Conservation (phyloP, 371 early-diverging fungal genomes). For the Syncephalastrum sp. region DNA sequence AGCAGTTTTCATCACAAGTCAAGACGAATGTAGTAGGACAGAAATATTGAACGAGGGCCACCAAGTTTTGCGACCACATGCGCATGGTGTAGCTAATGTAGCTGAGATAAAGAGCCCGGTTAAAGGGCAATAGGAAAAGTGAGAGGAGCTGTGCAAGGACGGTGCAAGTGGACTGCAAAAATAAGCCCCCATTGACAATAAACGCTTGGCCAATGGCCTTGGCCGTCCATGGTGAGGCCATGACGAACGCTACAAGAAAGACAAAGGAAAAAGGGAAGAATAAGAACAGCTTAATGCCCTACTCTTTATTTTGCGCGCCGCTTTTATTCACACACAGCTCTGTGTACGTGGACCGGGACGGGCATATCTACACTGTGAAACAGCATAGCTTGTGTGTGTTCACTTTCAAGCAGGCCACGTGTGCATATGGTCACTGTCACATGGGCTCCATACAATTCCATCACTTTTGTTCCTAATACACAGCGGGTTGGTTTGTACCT, state of each 20-base stretch:
- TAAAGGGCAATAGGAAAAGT: constrained; percentile 34
- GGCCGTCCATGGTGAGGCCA: constrained; percentile 13
- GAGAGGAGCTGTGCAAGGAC: constrained; percentile 32
- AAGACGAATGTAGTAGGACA: constrained; percentile 63
- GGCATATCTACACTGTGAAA: too few relatives aligned
- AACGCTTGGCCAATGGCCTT: constrained; percentile 19
- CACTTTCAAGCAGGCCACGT: too few relatives aligned
- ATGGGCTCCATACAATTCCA: too few relatives aligned
- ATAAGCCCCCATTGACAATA: constrained; percentile 27
- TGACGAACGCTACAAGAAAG: too few relatives aligned
- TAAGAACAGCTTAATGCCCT: too few relatives aligned
- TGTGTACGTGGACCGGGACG: too few relatives aligned
- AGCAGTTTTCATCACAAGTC: constrained; percentile 51
- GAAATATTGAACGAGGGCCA: constrained; percentile 63
- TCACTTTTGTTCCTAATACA: not conserved
- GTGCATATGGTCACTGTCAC: too few relatives aligned
- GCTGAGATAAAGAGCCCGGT: constrained; percentile 34
- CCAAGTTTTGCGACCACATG: constrained; percentile 61
- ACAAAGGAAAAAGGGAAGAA: too few relatives aligned
- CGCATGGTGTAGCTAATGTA: constrained; percentile 57
- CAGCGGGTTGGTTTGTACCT: too few relatives aligned
- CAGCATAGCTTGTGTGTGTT: too few relatives aligned
- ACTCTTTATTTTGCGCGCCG: too few relatives aligned
- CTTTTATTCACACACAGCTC: too few relatives aligned
- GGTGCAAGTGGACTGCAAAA: constrained; percentile 33